Base-by-base conservation (phyloP, 1,139 yeast genomes). In the Saccharomyces hybrid region DNA sequence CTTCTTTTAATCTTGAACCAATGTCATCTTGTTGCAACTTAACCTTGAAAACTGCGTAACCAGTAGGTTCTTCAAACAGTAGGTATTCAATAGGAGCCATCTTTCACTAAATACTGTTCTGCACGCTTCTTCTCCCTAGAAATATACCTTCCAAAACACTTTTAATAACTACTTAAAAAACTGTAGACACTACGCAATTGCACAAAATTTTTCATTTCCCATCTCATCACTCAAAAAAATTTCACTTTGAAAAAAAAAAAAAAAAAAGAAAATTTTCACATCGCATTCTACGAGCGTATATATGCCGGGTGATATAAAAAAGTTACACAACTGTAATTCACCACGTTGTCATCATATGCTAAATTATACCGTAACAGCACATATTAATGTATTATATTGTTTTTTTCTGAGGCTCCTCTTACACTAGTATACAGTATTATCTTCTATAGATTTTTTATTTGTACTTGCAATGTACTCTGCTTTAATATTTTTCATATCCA, bases 61-160 rank as follows among this genome's bases (percentile, higher is more conserved):
- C 99, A 55, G 99, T 90, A 59, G 99, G 96, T 79, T 93, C 98
- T 80, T 93, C 99, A 73, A 87, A 93, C 70, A 93, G 86, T 74
- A 93, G 84, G 76, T 84, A 93, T 75, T 93, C 96, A 74, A 90
- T 81, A 67, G 85, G 85, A 64, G 84, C 83, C 71, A 68, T 67
- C 48, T 47, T 53, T 50, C n/a, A 27, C 42, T 46, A 16, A 42
- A 23, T 50, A 27, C 27, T 29, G 44, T 29, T 25, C 26, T 32
- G 28, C 28, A 47, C 38, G 14, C 41, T 48, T 47, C 14, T 29
- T 27, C 28, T 46, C 16, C 16, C 38, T 34, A 46, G 48, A 25
- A 25, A 23, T 26, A 46, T 14, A 27, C 23, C 27, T 20, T 47
- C 32, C 34, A 29, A 28, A 47, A 16, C 31, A 20, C 25, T 47